Base-by-base conservation (phyloP, 1,284 basidiomycete species). In the Naganishia liquefaciens region DNA sequence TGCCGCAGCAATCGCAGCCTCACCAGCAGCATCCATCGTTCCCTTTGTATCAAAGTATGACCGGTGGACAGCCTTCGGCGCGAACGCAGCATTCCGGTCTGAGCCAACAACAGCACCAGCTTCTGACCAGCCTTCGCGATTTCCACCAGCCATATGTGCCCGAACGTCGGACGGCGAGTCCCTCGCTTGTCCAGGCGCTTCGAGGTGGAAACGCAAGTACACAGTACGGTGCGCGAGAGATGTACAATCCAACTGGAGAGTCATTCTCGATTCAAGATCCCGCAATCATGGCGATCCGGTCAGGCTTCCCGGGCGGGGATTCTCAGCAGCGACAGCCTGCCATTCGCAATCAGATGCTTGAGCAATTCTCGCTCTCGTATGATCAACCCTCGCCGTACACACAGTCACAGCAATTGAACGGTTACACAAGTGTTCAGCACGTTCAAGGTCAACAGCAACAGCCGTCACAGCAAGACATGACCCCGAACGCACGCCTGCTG, bases 101-200 rank as follows among this genome's bases (percentile, higher is more conserved):
- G 19, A 46, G 39, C 25, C 40, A 61, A 47, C 60, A 62, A 51
- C 40, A 66, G 53, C 60, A 66, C 57, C 63, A 64, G 30, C 25
- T 68, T 27, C 51, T 64, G 21, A 43, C 58, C 2, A 57, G 54
- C 39, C 49, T 68, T 25, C 50, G 54, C 23, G 57, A 52, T 25
- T 68, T 65, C 42, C 67, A 68, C 21, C 67, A 68, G 27, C 64
- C 64, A n/a, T 64, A 68, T 37, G 60, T 60, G 2, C 63, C 64
- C 27, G 63, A 60, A 25, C 25, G 67, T 39, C 37, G 67, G 10
- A 52, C 67, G 3, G 63, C 57, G 2, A 68, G 67, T 54, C 67
- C 67, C 39, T 62, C 61, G 11, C 37, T 63, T 44, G 60, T 52
- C 3, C 64, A 65, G 39, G 65, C 57, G 10, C 49, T 67, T 50